Base-by-base conservation (phyloP, 345 rosid species). In the Rhizophora apiculata region DNA sequence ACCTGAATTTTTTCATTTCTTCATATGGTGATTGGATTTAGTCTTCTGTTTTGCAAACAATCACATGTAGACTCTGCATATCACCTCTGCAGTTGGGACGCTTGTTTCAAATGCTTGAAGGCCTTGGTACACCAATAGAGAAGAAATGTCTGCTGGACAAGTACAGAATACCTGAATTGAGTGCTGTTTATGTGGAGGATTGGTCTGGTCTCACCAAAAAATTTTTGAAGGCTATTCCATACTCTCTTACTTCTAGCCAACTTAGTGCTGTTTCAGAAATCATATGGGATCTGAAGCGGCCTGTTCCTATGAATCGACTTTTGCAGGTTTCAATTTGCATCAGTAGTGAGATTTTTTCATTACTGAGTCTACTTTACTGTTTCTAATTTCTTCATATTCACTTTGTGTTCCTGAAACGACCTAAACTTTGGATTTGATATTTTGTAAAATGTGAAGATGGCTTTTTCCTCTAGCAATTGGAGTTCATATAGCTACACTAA, bases 231-330 rank as follows among this genome's bases (percentile, higher is more conserved):
- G 81, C 89, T 71, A 84, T 95, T 79, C 99, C 99, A 30, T 95
- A 83, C 82, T 83, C 89, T 74, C 99, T 92, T 67, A 95, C 98
- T 76, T 72, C 91, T 74, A 87, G 96, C 77, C 99, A 95, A 72
- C 91, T 88, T 64, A 84, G 78, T 80, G 99, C 97, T 81, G 78
- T 80, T 74, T 87, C 96, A 59, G 96, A 95, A 82, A 95, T 92
- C 60, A 88, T 95, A 81, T 90, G 91, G 93, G 99, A 95, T 86
- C 90, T 95, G 22, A 90, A 86, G 85, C 83, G 81, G 67, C 90
- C 87, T 1, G 87, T 95, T 71, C 98, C 99, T 46, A 92, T 90
- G 99, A 92, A 91, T 83, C 81, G 99, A 75, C 92, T 95, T 70
- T 76, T 95, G 88, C 99, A 92, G 99, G 97, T 92, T 64, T 62